phyloP scores from a whole-genome alignment of 108 stramenopile species.

The Cyclostephanos tholiformis region DNA sequence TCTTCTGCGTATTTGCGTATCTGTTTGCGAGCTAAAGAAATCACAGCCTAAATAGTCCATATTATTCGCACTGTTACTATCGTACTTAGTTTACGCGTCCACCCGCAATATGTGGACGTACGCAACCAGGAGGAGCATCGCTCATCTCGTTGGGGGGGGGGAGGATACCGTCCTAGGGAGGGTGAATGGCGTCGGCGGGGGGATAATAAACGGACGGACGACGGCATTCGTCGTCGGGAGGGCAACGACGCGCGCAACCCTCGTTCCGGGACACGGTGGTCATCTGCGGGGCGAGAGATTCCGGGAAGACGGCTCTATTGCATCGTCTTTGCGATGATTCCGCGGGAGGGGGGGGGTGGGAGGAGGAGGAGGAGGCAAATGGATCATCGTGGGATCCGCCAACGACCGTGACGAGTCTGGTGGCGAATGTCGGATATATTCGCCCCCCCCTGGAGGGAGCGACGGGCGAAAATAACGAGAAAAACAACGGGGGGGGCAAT shows the following conservation, averaged over 20 bases:
- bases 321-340: conserved; percentile 24
- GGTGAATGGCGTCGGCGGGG: not conserved
- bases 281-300: conserved; percentile 25
- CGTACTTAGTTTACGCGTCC: conserved; percentile 20
- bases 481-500: not conserved
- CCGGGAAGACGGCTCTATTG: conserved; percentile 47
- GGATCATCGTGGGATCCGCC: conserved; percentile 20
- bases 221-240: not conserved
- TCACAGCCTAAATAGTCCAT: too few species aligned
- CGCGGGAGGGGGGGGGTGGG: too few species aligned
- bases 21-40: too few species aligned
- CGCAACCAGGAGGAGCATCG: conserved; percentile 23
- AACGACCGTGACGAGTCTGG: conserved; percentile 66
- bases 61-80: conserved; percentile 5
- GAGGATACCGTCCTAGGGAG: conserved; percentile 20
- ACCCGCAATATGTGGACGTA: conserved; percentile 11
- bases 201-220: not conserved
- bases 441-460: conserved; percentile 7
- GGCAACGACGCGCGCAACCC: not conserved
- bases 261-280: conserved; percentile 41
- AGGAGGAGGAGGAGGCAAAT: not conserved
- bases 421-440: conserved; percentile 62
- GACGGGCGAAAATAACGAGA: not conserved
- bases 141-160: conserved; percentile 27
- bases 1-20: too few species aligned